phyloP scores from a whole-genome alignment of 1,284 basidiomycete genomes.

The Ganoderma sinense region DNA sequence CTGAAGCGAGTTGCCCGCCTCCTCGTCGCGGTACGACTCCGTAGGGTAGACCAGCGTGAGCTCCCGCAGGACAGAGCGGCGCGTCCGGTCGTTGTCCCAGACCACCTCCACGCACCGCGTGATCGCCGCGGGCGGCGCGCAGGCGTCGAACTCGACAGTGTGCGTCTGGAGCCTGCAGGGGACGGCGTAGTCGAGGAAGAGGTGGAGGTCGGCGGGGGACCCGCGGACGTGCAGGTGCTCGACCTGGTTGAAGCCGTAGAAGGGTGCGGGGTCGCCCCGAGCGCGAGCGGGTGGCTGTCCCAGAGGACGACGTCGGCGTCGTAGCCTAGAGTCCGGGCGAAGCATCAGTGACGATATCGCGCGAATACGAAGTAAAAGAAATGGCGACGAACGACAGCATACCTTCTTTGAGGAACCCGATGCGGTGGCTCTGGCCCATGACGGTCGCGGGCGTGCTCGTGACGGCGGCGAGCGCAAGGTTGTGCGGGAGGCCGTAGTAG shows the following conservation, averaged over 20 bases:
- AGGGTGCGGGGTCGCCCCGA: slow-evolving; percentile 73
- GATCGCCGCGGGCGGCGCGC: not conserved
- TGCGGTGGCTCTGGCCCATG: slow-evolving; percentile 82
- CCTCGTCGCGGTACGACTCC: not conserved
- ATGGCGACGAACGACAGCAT: no score
- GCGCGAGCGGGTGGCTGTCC: slow-evolving; percentile 80
- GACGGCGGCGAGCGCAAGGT: slow-evolving; percentile 75
- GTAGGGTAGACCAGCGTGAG: not conserved
- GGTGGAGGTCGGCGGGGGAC: not conserved
- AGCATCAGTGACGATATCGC: no score
- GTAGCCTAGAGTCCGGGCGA: no score
- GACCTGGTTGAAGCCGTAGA: not conserved
- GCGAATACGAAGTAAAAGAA: no score
- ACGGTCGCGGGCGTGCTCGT: slow-evolving; percentile 81
- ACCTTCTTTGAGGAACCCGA: slow-evolving; percentile 79
- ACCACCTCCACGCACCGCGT: not conserved
- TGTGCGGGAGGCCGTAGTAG: slow-evolving; percentile 70
- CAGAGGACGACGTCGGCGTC: slow-evolving; percentile 70
- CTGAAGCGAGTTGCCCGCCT: not conserved
- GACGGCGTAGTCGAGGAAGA: not conserved
- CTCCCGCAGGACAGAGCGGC: not conserved
- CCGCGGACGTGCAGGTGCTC: not conserved
- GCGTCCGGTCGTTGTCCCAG: not conserved
- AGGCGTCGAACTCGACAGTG: not conserved
- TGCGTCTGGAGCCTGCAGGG: not conserved